Evolutionary conservation across 352 stramenopile genomes (phyloP), one percentile per base, ranked within the genome.

Genomic region (Phytopythium kandeliae): DNA sequence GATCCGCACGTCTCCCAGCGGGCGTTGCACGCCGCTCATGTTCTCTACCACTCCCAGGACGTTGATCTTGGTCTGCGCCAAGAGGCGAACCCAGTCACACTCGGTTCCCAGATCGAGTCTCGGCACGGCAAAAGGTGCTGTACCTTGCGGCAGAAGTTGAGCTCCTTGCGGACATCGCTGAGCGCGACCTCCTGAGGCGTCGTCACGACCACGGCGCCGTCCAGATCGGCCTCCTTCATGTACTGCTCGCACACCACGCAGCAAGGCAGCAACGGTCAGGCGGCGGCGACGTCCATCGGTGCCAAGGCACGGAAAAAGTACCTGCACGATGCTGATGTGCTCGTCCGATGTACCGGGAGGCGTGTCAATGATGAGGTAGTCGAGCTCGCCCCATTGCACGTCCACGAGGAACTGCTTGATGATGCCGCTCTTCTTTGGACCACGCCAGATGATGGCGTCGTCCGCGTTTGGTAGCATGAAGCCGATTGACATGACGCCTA

Each of bases 341-440:
- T 99, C 97, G 63, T 99, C 97, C 31, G 92, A 99, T 17, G 97
- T 99, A 42, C 97, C 97, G 9, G 97, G 97, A 4, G 97, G 97
- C 58, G 97, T 99, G 73, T 99, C 97, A 35, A 99, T 97, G 62
- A 99, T 97, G 36, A 99, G 75, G 67, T 99, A 99, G 79, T 99
- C 97, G 38, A 99, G 86, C 33, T 97, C 78, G 17, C 97, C 97
- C 97, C 97, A 99, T 75, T 99, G 94, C 15, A 99, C 97, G 59
- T 99, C 94, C 16, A 97, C 98, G 33, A 99, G 82, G 71, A 99
- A 99, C 77, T 99, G 97, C 78, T 99, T 98, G 76, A 99, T 99
- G 35, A 99, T 89, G 35, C 94, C 97, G 75, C 98, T 99, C 76
- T 99, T 99, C 71, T 98, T 94, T 12, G 97, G 97, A 19, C 97